Base-by-base conservation (phyloP, 352 stramenopile genomes). In the Globisporangium takayamanum region DNA sequence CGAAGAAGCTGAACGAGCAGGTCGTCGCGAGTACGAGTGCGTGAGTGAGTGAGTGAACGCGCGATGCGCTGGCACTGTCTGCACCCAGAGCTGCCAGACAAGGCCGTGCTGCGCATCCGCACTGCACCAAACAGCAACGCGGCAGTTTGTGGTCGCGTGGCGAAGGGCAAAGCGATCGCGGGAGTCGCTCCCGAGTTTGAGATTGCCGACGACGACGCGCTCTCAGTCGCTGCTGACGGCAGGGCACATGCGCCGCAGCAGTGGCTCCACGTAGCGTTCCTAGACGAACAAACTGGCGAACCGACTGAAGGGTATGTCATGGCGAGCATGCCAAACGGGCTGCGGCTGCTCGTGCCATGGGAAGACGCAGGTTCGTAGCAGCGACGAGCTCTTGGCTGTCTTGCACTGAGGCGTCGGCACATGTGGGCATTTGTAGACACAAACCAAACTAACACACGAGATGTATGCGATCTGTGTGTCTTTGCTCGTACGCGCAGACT, bases 41-140 rank as follows among this genome's bases (percentile, higher is more conserved):
- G 44, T 49, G 44, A 12, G 44, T 18, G n/a, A 28, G 16, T 26
- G 10, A 22, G 22, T 22, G 22, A 22, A 22, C 42, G 30, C n/a
- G 33, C 28, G 33, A 92, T 92, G 82, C 82, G 80, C 57, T 92
- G 78, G 78, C 88, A 78, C 70, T 84, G 74, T 54, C 60, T 90
- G 41, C 64, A 86, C 53, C 76, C 78, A 33, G 71, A 57, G 41
- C 67, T 92, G 46, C 78, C 80, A 47, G 46, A 59, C 36, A 71
- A 85, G 52, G 80, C 82, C 25, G 69, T 76, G 67, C 77, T 90
- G 63, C 80, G 82, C 30, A 76, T 90, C 49, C 82, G 82, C 53
- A 58, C 67, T 18, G 70, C 78, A 25, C 76, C 82, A 1, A 69
- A 80, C 68, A 78, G 67, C 52, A 66, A 68, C 26, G 71, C 78